Evolutionary conservation across 352 stramenopile species (phyloP), one percentile per base, ranked within the genome.

Genomic region (Thalassiosira hispida): DNA sequence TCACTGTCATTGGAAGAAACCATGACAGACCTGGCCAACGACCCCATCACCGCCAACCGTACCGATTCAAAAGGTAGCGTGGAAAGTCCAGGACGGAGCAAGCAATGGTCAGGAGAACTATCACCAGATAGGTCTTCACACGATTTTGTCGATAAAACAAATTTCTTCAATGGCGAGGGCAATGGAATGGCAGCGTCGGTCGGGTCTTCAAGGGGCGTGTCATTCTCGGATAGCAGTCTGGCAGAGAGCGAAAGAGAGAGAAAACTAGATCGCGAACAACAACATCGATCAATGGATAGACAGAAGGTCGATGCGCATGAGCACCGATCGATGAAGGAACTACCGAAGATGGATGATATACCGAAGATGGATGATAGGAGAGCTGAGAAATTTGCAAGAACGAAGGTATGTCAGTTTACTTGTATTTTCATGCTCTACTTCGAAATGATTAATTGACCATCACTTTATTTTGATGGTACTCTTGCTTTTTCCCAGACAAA

Each of bases 321-420:
- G 18, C 3, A 46, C 4, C 47, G 3, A 3, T 55, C 31, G 56
- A 25, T n/a, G 25, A 64, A 56, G 49, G 61, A 64, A 64, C 23
- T 42, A 40, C 47, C 5, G 35, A 25, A 20, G 31, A 20, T 68
- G 47, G 61, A 73, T 42, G 63, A 80, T 44, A 49, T 42, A 40
- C 47, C 5, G 35, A 25, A 20, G 31, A 20, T 68, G 47, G 61
- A 73, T 42, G 63, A 80, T 44, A 49, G 25, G 6, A 83, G 63
- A 47, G 27, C 29, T 51, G 67, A 76, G 44, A 78, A 81, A 79
- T 75, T 70, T 63, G 66, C 60, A n/a, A 77, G 60, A 56, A 84
- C 64, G 40, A 86, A 82, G 70, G 77, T 85, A 59, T 46, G 56
- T 70, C 2, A 16, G 22, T 25, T 51, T 14, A n/a, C 47, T 4